Evolutionary conservation across 495 filamentous ascomycete species (phyloP), one percentile per base, ranked within the genome.

Genomic region (Hypoxylon subgilvum): DNA sequence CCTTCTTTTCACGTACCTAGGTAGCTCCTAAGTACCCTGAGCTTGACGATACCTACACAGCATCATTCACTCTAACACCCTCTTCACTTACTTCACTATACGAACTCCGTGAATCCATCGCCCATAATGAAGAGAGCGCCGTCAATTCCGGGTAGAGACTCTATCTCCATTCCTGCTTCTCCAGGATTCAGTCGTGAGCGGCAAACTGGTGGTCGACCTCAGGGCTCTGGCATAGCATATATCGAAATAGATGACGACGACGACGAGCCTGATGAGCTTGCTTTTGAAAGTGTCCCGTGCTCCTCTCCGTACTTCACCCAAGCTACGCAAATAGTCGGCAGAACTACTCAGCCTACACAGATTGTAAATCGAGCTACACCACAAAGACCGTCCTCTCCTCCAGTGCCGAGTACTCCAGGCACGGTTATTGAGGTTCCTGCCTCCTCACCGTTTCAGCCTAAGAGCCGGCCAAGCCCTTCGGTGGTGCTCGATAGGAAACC

Each of bases 391-490:
- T 65, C 75, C 56, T 59, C 67, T 4, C 76, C 72, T 38, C 62
- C 73, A 18, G 66, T 58, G 38, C 80, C 88, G 7, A 52, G 48
- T 42, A 63, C 67, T n/a, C 67, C 67, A 38, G 52, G 47, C 16
- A 53, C 57, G 3, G 73, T 85, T 8, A 79, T 97, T 32, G 91
- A 96, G 65, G 92, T 97, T 1, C 85, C 85, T 22, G 88, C 87
- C 8, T 94, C 91, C n/a, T 94, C 91, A 1, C 89, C 90, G 1
- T 79, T 85, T 44, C 77, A 76, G 41, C 32, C 52, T 5, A 66
- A 62, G 42, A 36, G 57, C 41, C 30, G 64, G 39, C 27, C 65
- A 25, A 55, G 44, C 38, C n/a, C 51, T 32, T 55, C 64, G 35
- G 22, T 58, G 23, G 40, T 35, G 10, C 14, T 47, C 40, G 49